Conservation (phyloP, 2,329 filamentous ascomycete genomes). For the Talaromyces sp. region DNA sequence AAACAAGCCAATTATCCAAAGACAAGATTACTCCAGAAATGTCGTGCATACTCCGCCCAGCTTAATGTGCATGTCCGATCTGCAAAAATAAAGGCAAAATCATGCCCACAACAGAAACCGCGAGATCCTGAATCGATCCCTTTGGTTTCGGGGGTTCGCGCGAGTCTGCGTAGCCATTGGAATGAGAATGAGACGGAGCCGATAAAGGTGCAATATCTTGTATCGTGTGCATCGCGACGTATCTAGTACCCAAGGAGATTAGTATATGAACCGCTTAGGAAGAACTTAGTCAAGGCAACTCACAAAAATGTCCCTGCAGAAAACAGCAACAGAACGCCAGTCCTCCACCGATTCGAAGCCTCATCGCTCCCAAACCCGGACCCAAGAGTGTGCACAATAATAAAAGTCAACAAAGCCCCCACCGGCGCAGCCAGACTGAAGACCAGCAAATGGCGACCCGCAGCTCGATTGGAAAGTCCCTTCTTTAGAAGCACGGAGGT, state of each 20-base stretch:
- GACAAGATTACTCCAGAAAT: slow-evolving; percentile 7
- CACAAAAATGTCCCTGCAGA: slow-evolving; percentile 94
- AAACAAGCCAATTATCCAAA: neutral
- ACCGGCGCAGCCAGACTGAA: slow-evolving; percentile 89
- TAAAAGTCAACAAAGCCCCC: slow-evolving; percentile 80
- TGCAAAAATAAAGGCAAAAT: slow-evolving; percentile 48
- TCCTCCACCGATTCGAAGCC: slow-evolving; percentile 76
- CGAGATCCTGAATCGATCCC: slow-evolving; percentile 46
- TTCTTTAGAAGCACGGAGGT: slow-evolving; percentile 89
- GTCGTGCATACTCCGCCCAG: neutral
- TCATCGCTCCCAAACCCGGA: slow-evolving; percentile 52
- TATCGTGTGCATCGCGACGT: slow-evolving; percentile 99
- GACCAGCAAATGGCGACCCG: slow-evolving; percentile 78
- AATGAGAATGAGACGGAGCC: slow-evolving; percentile 31
- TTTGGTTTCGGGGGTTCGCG: slow-evolving; percentile 37
- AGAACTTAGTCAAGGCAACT: slow-evolving; percentile 46
- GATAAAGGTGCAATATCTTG: slow-evolving; percentile 61
- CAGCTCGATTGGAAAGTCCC: slow-evolving; percentile 81
- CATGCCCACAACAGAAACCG: slow-evolving; percentile 50
- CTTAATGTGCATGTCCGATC: slow-evolving; percentile 48
- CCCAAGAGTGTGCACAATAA: slow-evolving; percentile 70
- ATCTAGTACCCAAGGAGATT: slow-evolving; percentile 54
- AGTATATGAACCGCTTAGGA: too few relatives aligned
- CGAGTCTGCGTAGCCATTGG: slow-evolving; percentile 46
- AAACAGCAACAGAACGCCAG: slow-evolving; percentile 89